Evolutionary conservation across 768 basidiomycete species (phyloP).

Genomic region (Suillus discolor): DNA sequence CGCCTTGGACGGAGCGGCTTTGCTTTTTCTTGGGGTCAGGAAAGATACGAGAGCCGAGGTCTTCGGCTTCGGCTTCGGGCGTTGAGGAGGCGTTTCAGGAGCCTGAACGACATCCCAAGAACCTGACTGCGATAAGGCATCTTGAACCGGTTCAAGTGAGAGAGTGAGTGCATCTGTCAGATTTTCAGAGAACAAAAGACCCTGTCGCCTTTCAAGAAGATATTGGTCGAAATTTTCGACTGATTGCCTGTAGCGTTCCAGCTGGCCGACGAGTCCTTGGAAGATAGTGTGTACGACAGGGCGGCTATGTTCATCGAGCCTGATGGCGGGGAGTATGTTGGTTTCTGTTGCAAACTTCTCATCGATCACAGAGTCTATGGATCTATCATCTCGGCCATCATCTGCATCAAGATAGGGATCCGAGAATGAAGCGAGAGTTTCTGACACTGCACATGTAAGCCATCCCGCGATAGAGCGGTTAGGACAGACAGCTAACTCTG

Average conservation of each 20-base stretch:
- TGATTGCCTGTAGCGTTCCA: constrained; percentile 75
- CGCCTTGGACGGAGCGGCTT: constrained; percentile 36
- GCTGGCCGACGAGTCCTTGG: constrained; percentile 75
- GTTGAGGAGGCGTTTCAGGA: constrained; percentile 36
- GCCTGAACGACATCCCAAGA: constrained; percentile 29
- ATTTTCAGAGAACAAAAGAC: constrained; percentile 90
- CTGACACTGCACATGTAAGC: constrained; percentile 68
- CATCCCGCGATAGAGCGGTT: constrained; percentile 86
- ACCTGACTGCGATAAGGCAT: constrained; percentile 41
- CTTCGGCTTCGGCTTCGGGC: constrained; percentile 53
- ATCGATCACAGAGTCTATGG: constrained; percentile 75
- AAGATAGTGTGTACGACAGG: constrained; percentile 84
- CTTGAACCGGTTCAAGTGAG: constrained; percentile 53
- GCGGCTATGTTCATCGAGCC: constrained; percentile 69
- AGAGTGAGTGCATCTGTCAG: constrained; percentile 85
- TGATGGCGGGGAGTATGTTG: constrained; percentile 62
- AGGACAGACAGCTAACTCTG: constrained; percentile 82
- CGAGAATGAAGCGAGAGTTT: constrained; percentile 22
- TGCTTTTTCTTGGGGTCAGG: constrained; percentile 75
- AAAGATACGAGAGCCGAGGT: constrained; percentile 73
- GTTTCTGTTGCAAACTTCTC: constrained; percentile 61
- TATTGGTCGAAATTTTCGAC: constrained; percentile 84
- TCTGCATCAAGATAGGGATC: constrained; percentile 25
- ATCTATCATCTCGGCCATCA: constrained; percentile 76
- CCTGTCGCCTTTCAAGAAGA: constrained; percentile 83